Conservation (phyloP, 208 protist species). For the Acanthamoeba healyi region DNA sequence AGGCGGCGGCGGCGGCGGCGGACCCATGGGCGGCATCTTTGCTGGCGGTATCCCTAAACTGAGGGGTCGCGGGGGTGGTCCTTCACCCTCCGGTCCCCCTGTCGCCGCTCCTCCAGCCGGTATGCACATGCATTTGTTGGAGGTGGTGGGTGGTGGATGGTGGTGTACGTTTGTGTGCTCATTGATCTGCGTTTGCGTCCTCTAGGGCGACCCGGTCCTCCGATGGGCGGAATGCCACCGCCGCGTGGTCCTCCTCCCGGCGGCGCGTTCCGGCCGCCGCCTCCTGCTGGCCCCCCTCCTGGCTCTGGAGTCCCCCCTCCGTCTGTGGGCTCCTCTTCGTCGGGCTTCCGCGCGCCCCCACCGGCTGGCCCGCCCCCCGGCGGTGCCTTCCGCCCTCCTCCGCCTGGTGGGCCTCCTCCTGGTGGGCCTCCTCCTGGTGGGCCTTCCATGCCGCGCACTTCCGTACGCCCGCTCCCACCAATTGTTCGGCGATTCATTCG, state of each 20-base stretch:
- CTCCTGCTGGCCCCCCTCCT: not conserved
- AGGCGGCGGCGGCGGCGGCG: slow-evolving; percentile 17
- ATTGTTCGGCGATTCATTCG: not conserved
- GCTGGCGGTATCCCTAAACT: slow-evolving; percentile 49
- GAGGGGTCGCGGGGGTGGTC: not conserved
- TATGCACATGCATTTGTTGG: too few species aligned
- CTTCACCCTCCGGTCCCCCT: not conserved
- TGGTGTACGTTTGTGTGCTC: too few species aligned
- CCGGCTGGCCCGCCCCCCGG: not conserved
- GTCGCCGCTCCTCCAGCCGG: not conserved
- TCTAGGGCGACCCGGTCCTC: not conserved
- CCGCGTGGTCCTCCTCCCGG: not conserved
- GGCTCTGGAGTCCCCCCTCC: not conserved
- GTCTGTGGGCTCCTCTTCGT: too few species aligned
- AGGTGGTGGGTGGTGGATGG: too few species aligned
- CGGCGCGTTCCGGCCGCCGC: not conserved
- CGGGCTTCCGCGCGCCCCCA: not conserved
- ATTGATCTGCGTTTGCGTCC: not conserved
- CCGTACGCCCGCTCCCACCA: not conserved
- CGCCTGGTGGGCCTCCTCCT: not conserved
- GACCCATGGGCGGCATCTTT: slow-evolving; percentile 34
- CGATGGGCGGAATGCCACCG: not conserved
- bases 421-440: too few species aligned
- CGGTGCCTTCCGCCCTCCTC: not conserved
- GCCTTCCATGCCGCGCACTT: not conserved